Evolutionary conservation across 2,329 filamentous ascomycete species (phyloP).

Genomic region (Pestalotiopsis sp.): DNA sequence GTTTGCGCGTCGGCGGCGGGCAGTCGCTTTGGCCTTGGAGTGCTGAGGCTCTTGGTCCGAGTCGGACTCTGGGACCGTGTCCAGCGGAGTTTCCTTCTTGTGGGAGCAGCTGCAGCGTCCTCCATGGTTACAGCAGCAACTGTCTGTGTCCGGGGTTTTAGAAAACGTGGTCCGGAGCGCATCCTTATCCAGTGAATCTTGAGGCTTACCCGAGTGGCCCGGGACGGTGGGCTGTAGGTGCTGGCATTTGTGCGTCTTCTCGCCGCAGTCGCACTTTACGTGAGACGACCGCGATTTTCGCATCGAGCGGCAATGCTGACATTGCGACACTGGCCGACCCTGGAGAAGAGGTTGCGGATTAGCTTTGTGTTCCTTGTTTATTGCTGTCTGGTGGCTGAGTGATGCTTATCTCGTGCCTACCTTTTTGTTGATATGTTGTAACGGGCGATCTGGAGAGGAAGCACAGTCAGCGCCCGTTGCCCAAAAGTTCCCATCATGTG

Average conservation of each 20-base stretch:
- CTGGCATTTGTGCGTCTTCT: slow-evolving; percentile 77
- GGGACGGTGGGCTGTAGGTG: slow-evolving; percentile 60
- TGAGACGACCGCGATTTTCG: slow-evolving; percentile 95
- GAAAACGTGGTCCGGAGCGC: slow-evolving; percentile 5
- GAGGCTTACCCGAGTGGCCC: slow-evolving; percentile 59
- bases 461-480: not conserved
- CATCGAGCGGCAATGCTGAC: slow-evolving; percentile 91
- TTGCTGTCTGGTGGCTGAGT: not conserved
- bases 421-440: slow-evolving; percentile 97
- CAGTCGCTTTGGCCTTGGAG: slow-evolving; percentile 42
- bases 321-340: slow-evolving; percentile 95
- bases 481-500: not conserved
- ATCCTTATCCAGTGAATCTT: not conserved
- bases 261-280: slow-evolving; percentile 94
- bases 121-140: slow-evolving; percentile 72
- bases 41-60: slow-evolving; percentile 49
- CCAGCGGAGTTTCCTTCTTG: slow-evolving; percentile 64
- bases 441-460: slow-evolving; percentile 70
- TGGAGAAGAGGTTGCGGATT: not conserved
- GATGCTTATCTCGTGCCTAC: not conserved
- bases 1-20: slow-evolving; percentile 59
- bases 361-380: not conserved
- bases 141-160: slow-evolving; percentile 44
- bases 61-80: slow-evolving; percentile 66
- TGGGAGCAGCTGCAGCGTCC: slow-evolving; percentile 65